Conservation (phyloP, 1,284 basidiomycete genomes). For the Sparassis latifolia region DNA sequence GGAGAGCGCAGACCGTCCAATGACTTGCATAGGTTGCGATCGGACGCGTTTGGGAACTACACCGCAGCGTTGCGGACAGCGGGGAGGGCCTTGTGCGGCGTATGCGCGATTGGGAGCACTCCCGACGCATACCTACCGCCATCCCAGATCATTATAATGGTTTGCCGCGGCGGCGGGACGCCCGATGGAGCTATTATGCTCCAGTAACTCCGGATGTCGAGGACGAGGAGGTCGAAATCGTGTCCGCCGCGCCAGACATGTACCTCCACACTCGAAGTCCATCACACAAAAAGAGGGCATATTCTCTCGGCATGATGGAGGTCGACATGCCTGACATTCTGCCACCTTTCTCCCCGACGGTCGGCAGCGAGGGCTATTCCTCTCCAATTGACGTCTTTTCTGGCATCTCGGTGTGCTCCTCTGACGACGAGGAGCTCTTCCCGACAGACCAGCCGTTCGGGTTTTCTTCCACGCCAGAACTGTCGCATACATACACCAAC, state of each 20-base stretch:
- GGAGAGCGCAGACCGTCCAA: constrained; percentile 16
- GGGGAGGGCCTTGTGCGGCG: constrained; percentile 63
- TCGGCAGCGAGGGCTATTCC: constrained; percentile 22
- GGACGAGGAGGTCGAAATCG: constrained; percentile 52
- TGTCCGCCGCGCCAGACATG: constrained; percentile 26
- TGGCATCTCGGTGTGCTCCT: constrained; percentile 24
- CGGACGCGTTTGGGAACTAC: constrained; percentile 61
- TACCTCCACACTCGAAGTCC: constrained; percentile 13
- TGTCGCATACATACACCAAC: constrained; percentile 25
- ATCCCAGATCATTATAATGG: constrained; percentile 10
- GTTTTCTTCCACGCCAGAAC: constrained; percentile 17
- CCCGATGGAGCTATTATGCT: background rate
- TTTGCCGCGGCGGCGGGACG: no score
- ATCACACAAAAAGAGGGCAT: constrained; percentile 33
- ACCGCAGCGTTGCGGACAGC: constrained; percentile 50
- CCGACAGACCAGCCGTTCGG: constrained; percentile 13
- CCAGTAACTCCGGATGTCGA: constrained; percentile 32
- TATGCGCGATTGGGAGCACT: constrained; percentile 64
- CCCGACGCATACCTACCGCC: constrained; percentile 33
- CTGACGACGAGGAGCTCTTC: constrained; percentile 18
- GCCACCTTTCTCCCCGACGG: constrained; percentile 7
- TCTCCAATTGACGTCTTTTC: constrained; percentile 23
- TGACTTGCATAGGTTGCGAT: constrained; percentile 43
- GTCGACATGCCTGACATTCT: constrained; percentile 18
- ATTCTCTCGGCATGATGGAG: constrained; percentile 37